Conservation (phyloP, 805 yeast genomes). For the Kazachstania psychrophila region DNA sequence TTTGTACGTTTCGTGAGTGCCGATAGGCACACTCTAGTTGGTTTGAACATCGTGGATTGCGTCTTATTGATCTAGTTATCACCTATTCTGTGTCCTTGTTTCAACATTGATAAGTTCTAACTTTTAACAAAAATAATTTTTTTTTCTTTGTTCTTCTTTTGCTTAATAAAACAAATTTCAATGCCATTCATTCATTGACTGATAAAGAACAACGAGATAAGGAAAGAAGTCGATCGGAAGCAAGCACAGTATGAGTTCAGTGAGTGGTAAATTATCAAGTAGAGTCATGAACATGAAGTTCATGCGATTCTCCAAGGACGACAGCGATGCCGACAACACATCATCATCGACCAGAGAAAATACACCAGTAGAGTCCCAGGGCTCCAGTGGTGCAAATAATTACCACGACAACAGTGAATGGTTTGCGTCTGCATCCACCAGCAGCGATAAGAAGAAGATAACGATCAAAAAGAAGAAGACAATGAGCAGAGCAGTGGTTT, state of each 20-base stretch:
- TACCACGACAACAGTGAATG: conserved; percentile 19
- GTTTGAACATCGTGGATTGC: conserved; percentile 16
- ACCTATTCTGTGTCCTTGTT: not conserved
- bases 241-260: conserved; percentile 21
- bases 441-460: conserved; percentile 30
- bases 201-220: too few species aligned
- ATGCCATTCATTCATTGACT: too few species aligned
- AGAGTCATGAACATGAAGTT: conserved; percentile 82
- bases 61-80: not conserved
- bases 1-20: conserved; percentile 42
- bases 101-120: too few species aligned
- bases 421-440: conserved; percentile 6
- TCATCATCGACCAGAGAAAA: conserved; percentile 15
- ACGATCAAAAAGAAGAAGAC: conserved; percentile 15
- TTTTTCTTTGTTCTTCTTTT: too few species aligned
- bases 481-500: not conserved
- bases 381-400: not conserved
- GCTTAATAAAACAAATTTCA: too few species aligned
- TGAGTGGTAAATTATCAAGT: conserved; percentile 41
- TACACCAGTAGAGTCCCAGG: conserved; percentile 1
- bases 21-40: conserved; percentile 34
- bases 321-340: conserved; percentile 19
- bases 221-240: too few species aligned
- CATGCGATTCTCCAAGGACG: conserved; percentile 40
- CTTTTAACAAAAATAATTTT: too few species aligned